Conservation (phyloP, 208 protist genomes). For the Leptomonas pyrrhocoris region DNA sequence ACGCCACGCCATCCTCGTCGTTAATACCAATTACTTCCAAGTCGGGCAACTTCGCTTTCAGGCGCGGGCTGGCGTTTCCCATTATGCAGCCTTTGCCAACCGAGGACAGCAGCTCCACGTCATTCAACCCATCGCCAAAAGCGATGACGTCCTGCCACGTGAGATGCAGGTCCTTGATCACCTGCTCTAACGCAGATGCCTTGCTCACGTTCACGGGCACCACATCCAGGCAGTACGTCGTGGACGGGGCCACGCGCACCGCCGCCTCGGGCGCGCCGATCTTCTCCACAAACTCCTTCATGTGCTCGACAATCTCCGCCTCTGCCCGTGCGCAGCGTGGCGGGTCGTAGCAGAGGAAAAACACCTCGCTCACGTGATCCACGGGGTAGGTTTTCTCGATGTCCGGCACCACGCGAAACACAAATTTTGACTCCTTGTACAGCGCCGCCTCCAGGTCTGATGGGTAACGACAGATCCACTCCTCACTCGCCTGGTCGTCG, state of each 20-base stretch:
- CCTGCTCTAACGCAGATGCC: conserved; percentile 54
- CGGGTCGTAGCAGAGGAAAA: conserved; percentile 69
- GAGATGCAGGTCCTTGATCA: conserved; percentile 52
- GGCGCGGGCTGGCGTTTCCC: conserved; percentile 54
- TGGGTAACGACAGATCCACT: conserved; percentile 68
- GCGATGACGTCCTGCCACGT: conserved; percentile 61
- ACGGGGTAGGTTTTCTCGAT: conserved; percentile 50
- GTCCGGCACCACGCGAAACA: conserved; percentile 48
- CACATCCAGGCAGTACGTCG: conserved; percentile 63
- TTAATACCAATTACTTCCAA: conserved; percentile 66
- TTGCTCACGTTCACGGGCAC: conserved; percentile 64
- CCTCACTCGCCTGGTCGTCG: conserved; percentile 54
- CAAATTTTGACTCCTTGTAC: conserved; percentile 53
- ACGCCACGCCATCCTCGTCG: conserved; percentile 69
- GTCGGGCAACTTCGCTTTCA: conserved; percentile 63
- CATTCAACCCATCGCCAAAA: conserved; percentile 79
- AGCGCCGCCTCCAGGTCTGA: conserved; percentile 47
- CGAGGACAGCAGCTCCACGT: conserved; percentile 58
- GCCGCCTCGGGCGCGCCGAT: conserved; percentile 20
- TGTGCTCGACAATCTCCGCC: conserved; percentile 35
- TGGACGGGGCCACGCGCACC: conserved; percentile 55
- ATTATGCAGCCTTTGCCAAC: conserved; percentile 79
- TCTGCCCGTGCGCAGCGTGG: conserved; percentile 35
- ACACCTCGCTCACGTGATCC: conserved; percentile 63
- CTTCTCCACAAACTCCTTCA: conserved; percentile 34